Base-by-base conservation (phyloP, 2,329 filamentous ascomycete genomes). In the Paraphoma chrysanthemicola region DNA sequence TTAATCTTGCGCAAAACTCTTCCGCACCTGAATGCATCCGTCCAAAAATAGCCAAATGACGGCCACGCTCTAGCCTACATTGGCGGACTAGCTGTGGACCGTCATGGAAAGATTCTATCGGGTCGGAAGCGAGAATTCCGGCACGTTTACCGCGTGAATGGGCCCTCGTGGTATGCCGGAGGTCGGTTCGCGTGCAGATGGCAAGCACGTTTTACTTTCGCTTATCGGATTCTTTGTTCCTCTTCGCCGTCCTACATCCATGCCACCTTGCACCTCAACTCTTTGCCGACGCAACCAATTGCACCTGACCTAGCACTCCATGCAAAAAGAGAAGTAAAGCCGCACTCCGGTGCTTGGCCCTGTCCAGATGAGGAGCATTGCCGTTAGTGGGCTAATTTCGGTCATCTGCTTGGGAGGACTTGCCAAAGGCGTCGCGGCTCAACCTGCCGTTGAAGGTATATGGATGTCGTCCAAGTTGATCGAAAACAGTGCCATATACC, bases 231-330 rank as follows among this genome's bases (percentile, higher is more conserved):
- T 51, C 41, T 45, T 51, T 38, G 48, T 44, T 44, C 48, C 10
- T 29, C 8, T 11, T 45, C 48, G 48, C 48, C 48, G 47, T 51
- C 48, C 18, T 42, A 42, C 18, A 8, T 42, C n/a, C 39, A 23
- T 23, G 23, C 23, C 23, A 23, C 23, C 5, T 23, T 23, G 33
- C 7, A 36, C 33, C 33, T 36, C 33, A 36, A 14, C 9, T 36
- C 33, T 36, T 36, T 36, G 33, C 14, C 33, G 14, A 10, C 10
- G 14, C 33, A 10, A 23, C 23, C 23, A 23, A 23, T 23, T 23
- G 23, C 23, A 23, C 23, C 23, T 23, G 23, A 23, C 23, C 23
- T 23, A 2, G 23, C 23, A 23, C 23, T 23, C 23, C 23, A 23
- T 23, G 23, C 23, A 23, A 23, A 23, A 23, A 23, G 23, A 23